Conservation (phyloP, 2,329 filamentous ascomycete genomes). For the Claviceps sp. region DNA sequence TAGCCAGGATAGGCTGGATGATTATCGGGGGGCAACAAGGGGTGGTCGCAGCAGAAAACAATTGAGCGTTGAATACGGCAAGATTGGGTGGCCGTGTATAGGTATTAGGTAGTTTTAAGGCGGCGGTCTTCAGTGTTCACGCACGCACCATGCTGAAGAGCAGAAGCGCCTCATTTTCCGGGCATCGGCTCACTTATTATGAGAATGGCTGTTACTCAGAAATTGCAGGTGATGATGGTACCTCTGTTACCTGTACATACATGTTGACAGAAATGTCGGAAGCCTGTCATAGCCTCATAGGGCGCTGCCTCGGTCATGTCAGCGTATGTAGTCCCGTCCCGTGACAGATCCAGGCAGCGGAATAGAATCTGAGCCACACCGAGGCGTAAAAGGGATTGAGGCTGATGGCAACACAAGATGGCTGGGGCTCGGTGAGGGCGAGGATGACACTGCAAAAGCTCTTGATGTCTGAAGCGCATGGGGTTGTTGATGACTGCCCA, state of each 20-base stretch:
- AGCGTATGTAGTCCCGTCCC: too few relatives aligned
- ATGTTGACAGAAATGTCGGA: not conserved
- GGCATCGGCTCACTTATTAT: not conserved
- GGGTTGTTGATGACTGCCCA: too few relatives aligned
- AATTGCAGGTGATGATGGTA: not conserved
- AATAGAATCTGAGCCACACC: not conserved
- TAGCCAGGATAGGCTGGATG: not conserved
- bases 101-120: not conserved
- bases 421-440: too few relatives aligned
- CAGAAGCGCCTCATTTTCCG: not conserved
- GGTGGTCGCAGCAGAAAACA: not conserved
- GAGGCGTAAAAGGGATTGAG: not conserved
- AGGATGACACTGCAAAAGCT: too few relatives aligned
- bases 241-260: not conserved
- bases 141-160: not conserved
- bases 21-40: not conserved
- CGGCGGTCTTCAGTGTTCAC: not conserved
- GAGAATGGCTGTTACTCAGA: not conserved
- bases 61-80: not conserved
- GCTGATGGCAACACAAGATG: not conserved
- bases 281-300: not conserved
- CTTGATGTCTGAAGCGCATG: too few relatives aligned
- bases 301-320: not conserved
- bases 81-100: not conserved
- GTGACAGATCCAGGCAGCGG: not conserved